phyloP scores from a whole-genome alignment of 768 basidiomycete genomes.

The Rhizopogon vinicolor region DNA sequence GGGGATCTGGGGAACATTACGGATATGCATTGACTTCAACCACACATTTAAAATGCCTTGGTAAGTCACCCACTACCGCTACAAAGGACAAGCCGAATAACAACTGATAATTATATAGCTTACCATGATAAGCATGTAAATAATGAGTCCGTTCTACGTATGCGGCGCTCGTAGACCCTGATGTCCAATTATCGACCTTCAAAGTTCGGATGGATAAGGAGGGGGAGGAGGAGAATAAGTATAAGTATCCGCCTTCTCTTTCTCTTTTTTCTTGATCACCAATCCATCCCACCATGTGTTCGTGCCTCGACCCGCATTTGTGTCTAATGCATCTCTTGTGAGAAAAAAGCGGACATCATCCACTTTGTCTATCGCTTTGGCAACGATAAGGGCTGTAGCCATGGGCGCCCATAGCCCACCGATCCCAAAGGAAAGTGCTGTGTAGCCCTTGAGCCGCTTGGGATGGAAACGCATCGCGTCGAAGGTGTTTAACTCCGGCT shows the following conservation, averaged over 20 bases:
- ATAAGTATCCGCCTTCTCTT: neutral
- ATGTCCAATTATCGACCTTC: neutral
- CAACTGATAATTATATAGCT: too few relatives aligned
- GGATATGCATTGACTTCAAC: too few relatives aligned
- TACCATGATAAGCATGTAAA: too few relatives aligned
- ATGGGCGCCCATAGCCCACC: conserved; percentile 44
- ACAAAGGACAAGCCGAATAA: too few relatives aligned
- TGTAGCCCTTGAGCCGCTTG: conserved; percentile 15
- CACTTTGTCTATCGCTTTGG: conserved; percentile 34
- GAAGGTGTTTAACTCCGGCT: conserved; percentile 32
- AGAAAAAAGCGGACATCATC: conserved; percentile 21
- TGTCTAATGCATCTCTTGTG: conserved; percentile 3
- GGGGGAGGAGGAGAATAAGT: neutral
- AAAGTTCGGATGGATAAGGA: neutral
- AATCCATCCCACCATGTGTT: conserved; percentile 21
- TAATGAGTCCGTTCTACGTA: neutral
- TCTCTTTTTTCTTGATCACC: conserved; percentile 12
- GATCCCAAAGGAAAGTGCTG: conserved; percentile 41
- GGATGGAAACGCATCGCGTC: conserved; percentile 39
- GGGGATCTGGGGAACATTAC: too few relatives aligned
- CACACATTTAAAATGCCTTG: too few relatives aligned
- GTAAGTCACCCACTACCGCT: too few relatives aligned
- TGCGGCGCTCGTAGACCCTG: neutral
- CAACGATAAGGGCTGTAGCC: conserved; percentile 44
- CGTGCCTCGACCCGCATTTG: conserved; percentile 16